Base-by-base conservation (phyloP, 2,329 filamentous ascomycete genomes). In the Talaromyces albobiverticillius region DNA sequence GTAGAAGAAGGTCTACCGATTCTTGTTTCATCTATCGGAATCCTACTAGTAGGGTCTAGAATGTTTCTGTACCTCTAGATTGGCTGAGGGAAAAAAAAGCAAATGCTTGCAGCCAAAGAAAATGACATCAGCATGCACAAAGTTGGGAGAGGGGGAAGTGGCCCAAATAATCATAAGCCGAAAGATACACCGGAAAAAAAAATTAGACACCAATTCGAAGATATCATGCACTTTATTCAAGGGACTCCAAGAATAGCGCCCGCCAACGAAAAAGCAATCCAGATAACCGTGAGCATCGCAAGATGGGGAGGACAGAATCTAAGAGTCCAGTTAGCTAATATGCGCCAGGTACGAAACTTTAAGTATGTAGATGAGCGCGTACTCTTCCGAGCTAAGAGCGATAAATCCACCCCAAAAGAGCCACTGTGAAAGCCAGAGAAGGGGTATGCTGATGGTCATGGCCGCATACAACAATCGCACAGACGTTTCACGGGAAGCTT, bases 391-490 rank as follows among this genome's bases (percentile, higher is more conserved):
- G 26, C 10, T 20, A 5, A 46, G 16, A 46, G 16, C 5, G n/a
- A 46, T 26, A 46, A 46, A 32, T 2, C 43, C 43, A 22, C n/a
- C n/a, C 43, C 43, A 46, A 46, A 46, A 46, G 9, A 46, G 11
- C 43, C 43, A 32, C 43, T 46, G 43, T 29, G 43, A 25, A 32
- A 46, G 11, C 43, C 26, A 46, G 26, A 46, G 43, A 22, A 2
- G 14, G 18, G 22, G 10, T 18, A 46, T n/a, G 29, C 26, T 11
- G 5, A 31, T 23, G 6, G 16, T 32, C 26, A 46, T 29, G 2
- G 16, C 16, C 16, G 26, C 43, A n/a, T 46, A n/a, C n/a, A n/a
- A 46, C 16, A 46, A 22, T 31, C 26, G 16, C 10, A 46, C 2
- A 32, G 26, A 22, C 0, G 2, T n/a, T 14, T 1, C 7, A 13